Base-by-base conservation (phyloP, 768 basidiomycete genomes). In the Mycena vitilis region DNA sequence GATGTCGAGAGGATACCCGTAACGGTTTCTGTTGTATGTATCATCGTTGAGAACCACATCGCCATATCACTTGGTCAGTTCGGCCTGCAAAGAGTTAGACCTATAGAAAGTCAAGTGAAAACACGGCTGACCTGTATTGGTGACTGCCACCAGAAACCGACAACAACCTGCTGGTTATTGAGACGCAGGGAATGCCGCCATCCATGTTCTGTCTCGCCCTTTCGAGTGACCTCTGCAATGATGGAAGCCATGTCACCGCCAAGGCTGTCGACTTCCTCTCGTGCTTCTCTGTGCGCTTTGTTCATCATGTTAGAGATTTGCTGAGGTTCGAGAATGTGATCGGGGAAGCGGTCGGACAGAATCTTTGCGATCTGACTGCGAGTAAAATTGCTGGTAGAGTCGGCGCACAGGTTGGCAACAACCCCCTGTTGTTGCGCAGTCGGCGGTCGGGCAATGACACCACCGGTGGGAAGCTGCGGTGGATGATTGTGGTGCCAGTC, bases 401-500 rank as follows among this genome's bases (percentile, higher is more conserved):
- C 45, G 4, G 52, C 68, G 37, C 62, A 66, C 42, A 65, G 47
- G 53, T 73, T 7, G 18, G 38, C 4, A 13, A 74, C 63, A 16
- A 68, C 11, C 4, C 68, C 48, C 40, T 49, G 62, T 40, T 78
- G 72, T n/a, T 65, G 66, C 11, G 38, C 5, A 10, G 73, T 77
- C 10, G 75, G 71, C 12, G 49, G 69, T 0, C 53, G 69, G 18
- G 37, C 49, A 11, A 71, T 60, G 25, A 34, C 4, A 1, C 67
- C 74, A 38, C 74, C 72, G 6, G 40, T 10, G 4, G 75, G 73
- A 22, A 79, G 36, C 25, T 73, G 65, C 0, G 56, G 71, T 5
- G 62, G 58, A 57, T 79, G 77, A 54, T 78, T 79, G 65, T 79
- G 77, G 5, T 57, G 52, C 69, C 71, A 74, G 16, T 73, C 56